Percentiles rank a stretch among this genome's conserved stretches.
These are phyloP conservation scores for Vigna radiata DNA, from an alignment of 306 rosid species.

Conservation along the genomic window DNA sequence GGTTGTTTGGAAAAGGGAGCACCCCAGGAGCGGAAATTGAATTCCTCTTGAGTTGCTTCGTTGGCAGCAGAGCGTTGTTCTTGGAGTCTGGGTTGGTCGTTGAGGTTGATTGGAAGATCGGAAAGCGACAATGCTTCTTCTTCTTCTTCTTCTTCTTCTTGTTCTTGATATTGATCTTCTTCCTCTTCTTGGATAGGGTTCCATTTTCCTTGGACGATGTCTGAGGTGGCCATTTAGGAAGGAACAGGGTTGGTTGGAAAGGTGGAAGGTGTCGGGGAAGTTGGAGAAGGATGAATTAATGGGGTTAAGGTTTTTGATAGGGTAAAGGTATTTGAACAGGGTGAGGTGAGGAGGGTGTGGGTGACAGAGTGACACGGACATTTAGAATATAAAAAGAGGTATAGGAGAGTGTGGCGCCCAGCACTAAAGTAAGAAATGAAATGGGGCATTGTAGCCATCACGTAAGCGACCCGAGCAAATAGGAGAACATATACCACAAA, in stretches of 20 bases:
- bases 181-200: neutral
- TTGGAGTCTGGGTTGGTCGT: slow-evolving; percentile 22
- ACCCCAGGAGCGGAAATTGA: slow-evolving; percentile 60
- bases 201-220: slow-evolving; percentile 34
- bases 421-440: slow-evolving; percentile 32
- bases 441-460: slow-evolving; percentile 34
- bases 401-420: slow-evolving; percentile 36
- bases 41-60: slow-evolving; percentile 55
- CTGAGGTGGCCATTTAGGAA: slow-evolving; percentile 55
- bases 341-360: slow-evolving; percentile 1
- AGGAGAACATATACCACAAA: no score
- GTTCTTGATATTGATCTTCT: neutral
- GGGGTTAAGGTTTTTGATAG: slow-evolving; percentile 12
- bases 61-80: neutral
- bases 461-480: slow-evolving; percentile 30
- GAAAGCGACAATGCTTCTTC: slow-evolving; percentile 74
- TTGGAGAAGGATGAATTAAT: slow-evolving; percentile 17
- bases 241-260: slow-evolving; percentile 29
- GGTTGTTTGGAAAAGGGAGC: slow-evolving; percentile 45
- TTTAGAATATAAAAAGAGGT: slow-evolving; percentile 53
- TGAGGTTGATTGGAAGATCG: slow-evolving; percentile 69
- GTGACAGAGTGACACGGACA: slow-evolving; percentile 46
- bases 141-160: slow-evolving; percentile 40
- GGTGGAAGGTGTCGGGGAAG: slow-evolving; percentile 31
- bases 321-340: slow-evolving; percentile 27